These are phyloP conservation scores for Apiotrichum gamsii DNA, from an alignment of 1,284 basidiomycete genomes.

Conservation along the genomic window DNA sequence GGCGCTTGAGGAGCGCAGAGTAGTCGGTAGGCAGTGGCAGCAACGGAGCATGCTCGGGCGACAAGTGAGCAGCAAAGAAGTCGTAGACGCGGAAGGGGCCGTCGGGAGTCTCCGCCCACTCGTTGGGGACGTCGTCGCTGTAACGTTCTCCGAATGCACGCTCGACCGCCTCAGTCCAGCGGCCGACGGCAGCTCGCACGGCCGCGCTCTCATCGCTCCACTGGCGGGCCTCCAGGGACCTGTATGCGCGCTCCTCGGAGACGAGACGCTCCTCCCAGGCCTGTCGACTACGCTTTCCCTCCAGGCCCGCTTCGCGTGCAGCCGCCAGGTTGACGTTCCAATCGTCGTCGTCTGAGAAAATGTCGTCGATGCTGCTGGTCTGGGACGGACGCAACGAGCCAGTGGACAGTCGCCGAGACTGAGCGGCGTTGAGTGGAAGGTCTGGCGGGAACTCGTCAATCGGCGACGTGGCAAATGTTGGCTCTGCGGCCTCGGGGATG, in stretches of 20 bases:
- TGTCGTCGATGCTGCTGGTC: conserved; percentile 6
- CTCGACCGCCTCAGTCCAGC: conserved; percentile 39
- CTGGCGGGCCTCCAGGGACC: conserved; percentile 12
- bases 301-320: conserved; percentile 15
- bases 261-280: conserved; percentile 46
- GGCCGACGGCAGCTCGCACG: conserved; percentile 21
- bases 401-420: conserved; percentile 1
- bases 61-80: conserved; percentile 35
- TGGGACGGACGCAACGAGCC: background rate
- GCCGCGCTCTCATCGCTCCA: conserved; percentile 17
- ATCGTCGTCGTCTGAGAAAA: conserved; percentile 36
- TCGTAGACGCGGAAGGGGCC: conserved; percentile 27
- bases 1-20: conserved; percentile 3
- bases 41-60: conserved; percentile 20
- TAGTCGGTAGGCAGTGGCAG: conserved; percentile 19
- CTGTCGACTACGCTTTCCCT: conserved; percentile 13
- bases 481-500: background rate
- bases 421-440: background rate
- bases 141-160: conserved; percentile 22
- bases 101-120: conserved; percentile 1
- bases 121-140: background rate
- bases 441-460: background rate
- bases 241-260: conserved; percentile 29
- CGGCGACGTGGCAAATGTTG: conserved; percentile 1
- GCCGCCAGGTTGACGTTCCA: conserved; percentile 38